phyloP scores from a whole-genome alignment of 306 rosid genomes.

The Bauhinia variegata region DNA sequence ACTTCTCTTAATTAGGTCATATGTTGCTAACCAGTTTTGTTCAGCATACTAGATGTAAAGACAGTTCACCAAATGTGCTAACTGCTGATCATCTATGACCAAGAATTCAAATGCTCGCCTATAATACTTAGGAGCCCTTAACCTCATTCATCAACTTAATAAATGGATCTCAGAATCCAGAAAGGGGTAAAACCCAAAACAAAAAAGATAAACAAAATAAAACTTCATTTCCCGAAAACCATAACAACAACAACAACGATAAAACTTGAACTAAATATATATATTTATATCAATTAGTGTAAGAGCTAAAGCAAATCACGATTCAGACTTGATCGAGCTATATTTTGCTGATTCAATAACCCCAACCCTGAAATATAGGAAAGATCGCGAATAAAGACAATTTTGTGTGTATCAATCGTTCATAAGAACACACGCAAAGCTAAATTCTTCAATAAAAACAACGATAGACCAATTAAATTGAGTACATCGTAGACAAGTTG shows the following conservation, averaged over 20 bases:
- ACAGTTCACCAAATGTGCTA: too few species aligned
- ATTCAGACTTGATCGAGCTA: conserved; percentile 6
- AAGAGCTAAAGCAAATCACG: neutral
- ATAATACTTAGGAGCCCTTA: too few species aligned
- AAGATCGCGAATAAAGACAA: conserved; percentile 28
- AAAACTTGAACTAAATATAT: neutral
- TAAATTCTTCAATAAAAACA: conserved; percentile 5
- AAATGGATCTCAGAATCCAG: neutral
- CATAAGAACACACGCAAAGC: neutral
- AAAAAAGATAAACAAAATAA: too few species aligned
- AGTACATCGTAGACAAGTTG: neutral
- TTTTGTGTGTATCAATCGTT: neutral
- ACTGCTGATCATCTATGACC: too few species aligned
- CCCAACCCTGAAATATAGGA: neutral
- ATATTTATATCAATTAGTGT: neutral
- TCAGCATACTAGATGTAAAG: neutral
- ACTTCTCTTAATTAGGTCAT: neutral
- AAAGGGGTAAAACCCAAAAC: too few species aligned
- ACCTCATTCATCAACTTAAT: conserved; percentile 2
- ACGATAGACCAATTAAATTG: neutral
- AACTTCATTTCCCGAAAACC: neutral
- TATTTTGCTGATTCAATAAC: neutral
- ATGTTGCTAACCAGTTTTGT: conserved; percentile 25
- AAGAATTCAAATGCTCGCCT: neutral
- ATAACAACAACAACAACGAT: neutral